Evolutionary conservation across 306 rosid species (phyloP).

Genomic region (Casuarina glauca): DNA sequence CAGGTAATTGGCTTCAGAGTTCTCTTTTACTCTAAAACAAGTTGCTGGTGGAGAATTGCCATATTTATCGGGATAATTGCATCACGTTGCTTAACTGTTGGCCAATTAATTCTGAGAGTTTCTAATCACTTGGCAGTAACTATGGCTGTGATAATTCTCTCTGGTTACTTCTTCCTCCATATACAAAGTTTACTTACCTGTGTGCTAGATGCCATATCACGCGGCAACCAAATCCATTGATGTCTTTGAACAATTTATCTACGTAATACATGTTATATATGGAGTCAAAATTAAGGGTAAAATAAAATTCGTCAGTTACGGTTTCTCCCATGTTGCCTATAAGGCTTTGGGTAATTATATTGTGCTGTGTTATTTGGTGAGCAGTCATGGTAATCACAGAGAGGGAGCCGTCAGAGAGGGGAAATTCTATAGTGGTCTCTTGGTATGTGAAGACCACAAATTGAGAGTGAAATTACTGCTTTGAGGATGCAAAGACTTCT

Average conservation of each 20-base stretch:
- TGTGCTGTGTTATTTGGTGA: no score
- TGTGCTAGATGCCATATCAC: not conserved
- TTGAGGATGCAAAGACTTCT: no score
- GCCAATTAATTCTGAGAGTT: not conserved
- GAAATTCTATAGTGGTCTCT: no score
- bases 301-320: no score
- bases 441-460: no score
- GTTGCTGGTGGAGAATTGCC: not conserved
- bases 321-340: no score
- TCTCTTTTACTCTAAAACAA: not conserved
- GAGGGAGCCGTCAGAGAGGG: no score
- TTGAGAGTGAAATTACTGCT: no score
- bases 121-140: conserved; percentile 1
- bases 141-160: not conserved
- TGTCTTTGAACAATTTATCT: not conserved
- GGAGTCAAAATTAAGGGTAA: no score
- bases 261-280: not conserved
- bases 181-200: not conserved
- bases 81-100: not conserved
- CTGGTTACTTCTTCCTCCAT: not conserved
- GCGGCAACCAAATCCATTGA: not conserved
- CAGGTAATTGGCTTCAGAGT: conserved; percentile 45
- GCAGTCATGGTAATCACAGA: no score
- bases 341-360: no score
- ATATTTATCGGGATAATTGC: not conserved